Percentiles rank a stretch among this genome's conserved stretches.
Evolutionary conservation across 2,329 filamentous ascomycete genomes (phyloP).

Genomic region (Epichloe sp.): DNA sequence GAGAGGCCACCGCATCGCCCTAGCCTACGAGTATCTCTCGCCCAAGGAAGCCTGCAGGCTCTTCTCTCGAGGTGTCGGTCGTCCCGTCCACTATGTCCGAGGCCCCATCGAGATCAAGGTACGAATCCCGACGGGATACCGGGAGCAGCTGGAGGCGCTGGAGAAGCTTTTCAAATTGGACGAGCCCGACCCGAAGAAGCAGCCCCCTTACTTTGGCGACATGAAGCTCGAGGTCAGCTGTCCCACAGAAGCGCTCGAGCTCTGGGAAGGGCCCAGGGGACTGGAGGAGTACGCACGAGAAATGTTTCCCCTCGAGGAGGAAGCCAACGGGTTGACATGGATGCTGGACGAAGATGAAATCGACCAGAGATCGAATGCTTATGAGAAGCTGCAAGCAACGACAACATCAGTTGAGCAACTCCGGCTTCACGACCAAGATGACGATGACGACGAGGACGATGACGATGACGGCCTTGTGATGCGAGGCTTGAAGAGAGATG

Average conservation of each 20-base stretch:
- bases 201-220: slow-evolving; percentile 52
- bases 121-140: slow-evolving; percentile 75
- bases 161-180: slow-evolving; percentile 44
- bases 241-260: slow-evolving; percentile 59
- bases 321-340: slow-evolving; percentile 87
- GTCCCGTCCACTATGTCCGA: slow-evolving; percentile 65
- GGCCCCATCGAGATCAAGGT: slow-evolving; percentile 75
- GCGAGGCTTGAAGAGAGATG: slow-evolving; percentile 41
- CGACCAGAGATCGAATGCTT: slow-evolving; percentile 15
- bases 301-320: slow-evolving; percentile 88
- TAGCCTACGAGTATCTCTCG: slow-evolving; percentile 82
- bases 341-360: slow-evolving; percentile 52
- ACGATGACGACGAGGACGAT: slow-evolving; percentile 33
- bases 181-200: slow-evolving; percentile 38
- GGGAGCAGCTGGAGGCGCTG: slow-evolving; percentile 65
- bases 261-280: slow-evolving; percentile 86
- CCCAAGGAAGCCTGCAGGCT: slow-evolving; percentile 69
- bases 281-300: slow-evolving; percentile 92
- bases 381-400: slow-evolving; percentile 22
- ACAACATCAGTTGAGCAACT: slow-evolving; percentile 25
- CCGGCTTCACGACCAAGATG: slow-evolving; percentile 28
- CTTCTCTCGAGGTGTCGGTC: slow-evolving; percentile 66
- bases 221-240: slow-evolving; percentile 45
- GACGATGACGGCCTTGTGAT: slow-evolving; percentile 47
- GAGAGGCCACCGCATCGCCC: slow-evolving; percentile 64